These are phyloP conservation scores for Patellifolia procumbens DNA, from an alignment of 179 eudicot genomes.

Conservation along the genomic window DNA sequence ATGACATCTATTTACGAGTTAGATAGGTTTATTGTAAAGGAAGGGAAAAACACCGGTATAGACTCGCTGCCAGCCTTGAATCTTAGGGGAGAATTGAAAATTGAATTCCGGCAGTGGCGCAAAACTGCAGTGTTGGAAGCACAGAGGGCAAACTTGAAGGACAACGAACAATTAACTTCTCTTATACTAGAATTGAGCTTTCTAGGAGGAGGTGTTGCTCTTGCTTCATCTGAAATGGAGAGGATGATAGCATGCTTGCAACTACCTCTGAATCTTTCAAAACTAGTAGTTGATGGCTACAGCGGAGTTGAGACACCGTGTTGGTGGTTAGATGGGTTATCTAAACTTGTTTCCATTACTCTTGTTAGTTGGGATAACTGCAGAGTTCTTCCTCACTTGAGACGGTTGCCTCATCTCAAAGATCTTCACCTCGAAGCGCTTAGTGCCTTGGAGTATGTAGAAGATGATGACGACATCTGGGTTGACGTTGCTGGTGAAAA, in stretches of 20 bases:
- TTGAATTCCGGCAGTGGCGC: not conserved
- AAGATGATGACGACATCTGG: no score
- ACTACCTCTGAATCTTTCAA: constrained; percentile 9
- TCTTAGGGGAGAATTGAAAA: not conserved
- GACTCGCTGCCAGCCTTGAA: not conserved
- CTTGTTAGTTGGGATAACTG: no score
- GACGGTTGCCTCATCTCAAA: not conserved
- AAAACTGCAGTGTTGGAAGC: not conserved
- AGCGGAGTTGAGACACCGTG: not conserved
- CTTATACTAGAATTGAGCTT: not conserved
- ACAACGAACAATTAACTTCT: not conserved
- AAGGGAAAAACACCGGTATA: constrained; percentile 8
- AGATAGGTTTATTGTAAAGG: constrained; percentile 6
- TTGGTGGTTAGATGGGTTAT: no score
- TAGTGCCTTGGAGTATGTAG: no score
- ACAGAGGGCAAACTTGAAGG: not conserved
- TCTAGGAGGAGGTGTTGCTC: not conserved
- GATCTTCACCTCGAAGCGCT: no score
- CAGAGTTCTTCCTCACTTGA: constrained; percentile 3
- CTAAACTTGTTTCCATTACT: not conserved
- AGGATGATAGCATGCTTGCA: not conserved
- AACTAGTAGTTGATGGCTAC: not conserved
- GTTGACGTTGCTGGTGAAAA: no score
- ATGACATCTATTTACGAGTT: constrained; percentile 18
- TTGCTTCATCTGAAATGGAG: not conserved